Evolutionary conservation across 768 basidiomycete species (phyloP).

Genomic region (Mycena polygramma): DNA sequence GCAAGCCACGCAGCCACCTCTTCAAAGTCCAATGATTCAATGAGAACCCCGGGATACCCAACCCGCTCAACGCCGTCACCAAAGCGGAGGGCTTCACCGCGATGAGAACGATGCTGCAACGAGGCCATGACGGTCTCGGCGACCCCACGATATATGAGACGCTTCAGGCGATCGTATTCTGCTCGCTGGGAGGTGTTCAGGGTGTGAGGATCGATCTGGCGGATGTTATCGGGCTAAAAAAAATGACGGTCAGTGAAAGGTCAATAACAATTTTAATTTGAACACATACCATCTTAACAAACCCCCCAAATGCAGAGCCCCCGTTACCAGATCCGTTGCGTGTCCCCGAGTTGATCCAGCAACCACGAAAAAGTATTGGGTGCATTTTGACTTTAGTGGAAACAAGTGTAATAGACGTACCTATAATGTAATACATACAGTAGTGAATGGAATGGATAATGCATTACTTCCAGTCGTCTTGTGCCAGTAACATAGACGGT

Average conservation of each 20-base stretch:
- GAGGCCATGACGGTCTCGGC: slow-evolving; percentile 21
- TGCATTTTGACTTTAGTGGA: slow-evolving; percentile 38
- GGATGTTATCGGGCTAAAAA: slow-evolving; percentile 11
- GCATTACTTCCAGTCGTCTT: no score
- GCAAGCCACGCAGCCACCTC: slow-evolving; percentile 31
- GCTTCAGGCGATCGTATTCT: slow-evolving; percentile 31
- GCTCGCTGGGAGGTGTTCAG: neutral
- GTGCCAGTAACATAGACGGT: no score
- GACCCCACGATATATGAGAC: slow-evolving; percentile 24
- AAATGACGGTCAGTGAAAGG: neutral
- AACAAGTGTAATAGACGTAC: no score
- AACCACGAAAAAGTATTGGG: slow-evolving; percentile 35
- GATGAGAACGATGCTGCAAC: slow-evolving; percentile 21
- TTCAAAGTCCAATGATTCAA: slow-evolving; percentile 34
- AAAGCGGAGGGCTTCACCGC: slow-evolving; percentile 28
- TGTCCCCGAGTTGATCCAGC: slow-evolving; percentile 37
- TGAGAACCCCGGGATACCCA: slow-evolving; percentile 30
- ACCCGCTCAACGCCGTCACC: slow-evolving; percentile 23
- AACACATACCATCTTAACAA: slow-evolving; percentile 40
- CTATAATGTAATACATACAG: no score
- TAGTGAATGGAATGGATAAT: no score
- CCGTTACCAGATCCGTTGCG: slow-evolving; percentile 43
- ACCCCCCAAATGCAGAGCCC: slow-evolving; percentile 34
- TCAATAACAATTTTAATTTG: neutral
- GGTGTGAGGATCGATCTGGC: slow-evolving; percentile 25